A percentile compares a stretch with the other conserved stretches of the same genome.
Conservation (phyloP, 2,329 filamentous ascomycete species). For the Verticillium albo-atrum region DNA sequence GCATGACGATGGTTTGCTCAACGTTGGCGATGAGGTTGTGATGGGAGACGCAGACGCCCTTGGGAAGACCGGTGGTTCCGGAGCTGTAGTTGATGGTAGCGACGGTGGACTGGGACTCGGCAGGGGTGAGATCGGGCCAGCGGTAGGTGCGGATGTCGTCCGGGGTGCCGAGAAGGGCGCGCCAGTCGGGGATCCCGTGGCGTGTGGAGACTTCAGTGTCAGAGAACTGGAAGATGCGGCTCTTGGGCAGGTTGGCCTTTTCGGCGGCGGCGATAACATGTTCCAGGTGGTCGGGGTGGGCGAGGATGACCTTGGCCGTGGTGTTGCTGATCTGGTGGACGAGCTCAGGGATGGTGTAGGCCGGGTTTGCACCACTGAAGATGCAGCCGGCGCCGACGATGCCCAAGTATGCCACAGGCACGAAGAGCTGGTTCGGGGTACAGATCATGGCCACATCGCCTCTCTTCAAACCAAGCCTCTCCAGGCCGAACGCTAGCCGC, state of each 20-base stretch:
- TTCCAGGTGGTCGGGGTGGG: slow-evolving; percentile 40
- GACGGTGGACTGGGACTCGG: slow-evolving; percentile 27
- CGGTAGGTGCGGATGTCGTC: slow-evolving; percentile 28
- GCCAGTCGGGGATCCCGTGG: slow-evolving; percentile 36
- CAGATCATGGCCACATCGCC: slow-evolving; percentile 51
- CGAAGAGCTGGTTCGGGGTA: slow-evolving; percentile 50
- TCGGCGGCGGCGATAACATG: slow-evolving; percentile 37
- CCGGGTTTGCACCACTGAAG: slow-evolving; percentile 51
- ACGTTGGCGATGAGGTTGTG: slow-evolving; percentile 45
- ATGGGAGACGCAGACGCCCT: slow-evolving; percentile 46
- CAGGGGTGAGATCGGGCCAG: slow-evolving; percentile 32
- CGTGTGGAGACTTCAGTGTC: slow-evolving; percentile 26
- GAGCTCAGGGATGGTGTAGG: slow-evolving; percentile 45
- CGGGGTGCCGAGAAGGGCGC: slow-evolving; percentile 27
- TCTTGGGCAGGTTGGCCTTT: slow-evolving; percentile 32
- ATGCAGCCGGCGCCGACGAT: slow-evolving; percentile 46
- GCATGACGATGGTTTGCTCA: slow-evolving; percentile 43
- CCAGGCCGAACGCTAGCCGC: slow-evolving; percentile 43
- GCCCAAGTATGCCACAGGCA: slow-evolving; percentile 49
- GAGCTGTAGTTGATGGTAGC: slow-evolving; percentile 47
- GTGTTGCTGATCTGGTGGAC: slow-evolving; percentile 47
- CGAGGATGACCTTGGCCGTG: slow-evolving; percentile 42
- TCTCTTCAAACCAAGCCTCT: slow-evolving; percentile 35
- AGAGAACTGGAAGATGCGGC: slow-evolving; percentile 43
- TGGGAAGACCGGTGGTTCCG: slow-evolving; percentile 47